Base-by-base conservation (phyloP, 371 early-diverging fungal genomes). In the Batrachochytrium dendrobatidis region DNA sequence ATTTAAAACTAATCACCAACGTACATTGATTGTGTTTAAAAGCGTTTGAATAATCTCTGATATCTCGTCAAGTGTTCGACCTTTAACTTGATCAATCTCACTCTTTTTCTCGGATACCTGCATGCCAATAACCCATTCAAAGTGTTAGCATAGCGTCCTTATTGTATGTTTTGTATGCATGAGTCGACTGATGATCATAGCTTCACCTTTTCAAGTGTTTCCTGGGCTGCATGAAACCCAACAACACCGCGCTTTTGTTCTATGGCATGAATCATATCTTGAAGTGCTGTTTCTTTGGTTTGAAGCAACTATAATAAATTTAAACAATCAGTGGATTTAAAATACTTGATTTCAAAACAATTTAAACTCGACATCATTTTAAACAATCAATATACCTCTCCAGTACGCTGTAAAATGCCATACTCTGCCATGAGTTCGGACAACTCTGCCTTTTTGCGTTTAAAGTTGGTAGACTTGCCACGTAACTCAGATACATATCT, bases 401-500 rank as follows among this genome's bases (percentile, higher is more conserved):
- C 69, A 10, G 82, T 79, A 12, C 82, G 61, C 35, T 75, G 74
- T 29, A 80, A 48, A 12, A 81, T 68, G 0, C 79, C 79, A 53
- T 59, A 69, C 58, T 81, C 80, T 7, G 70, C 66, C 8, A 65
- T 71, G 20, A 74, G 24, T 34, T 71, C 74, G 1, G 74, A 67
- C 6, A 81, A 49, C 49, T 76, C 80, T 8, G 74, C 64, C 43
- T 78, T 76, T 51, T 75, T 77, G 20, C 63, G 44, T 53, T 81
- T 81, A 65, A 72, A 81, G 8, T 69, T 49, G 6, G 68, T 72
- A 10, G 80, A 80, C 51, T 81, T 81, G 53, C 64, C 74, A 22
- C 82, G 68, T 18, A 81, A 67, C 53, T 80, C 82, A 31, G 68
- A 65, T 10, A 81, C 76, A 60, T 78, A 81, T 35, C 71, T 48